Base-by-base conservation (phyloP, 2,329 filamentous ascomycete genomes). In the Fusarium luffae region DNA sequence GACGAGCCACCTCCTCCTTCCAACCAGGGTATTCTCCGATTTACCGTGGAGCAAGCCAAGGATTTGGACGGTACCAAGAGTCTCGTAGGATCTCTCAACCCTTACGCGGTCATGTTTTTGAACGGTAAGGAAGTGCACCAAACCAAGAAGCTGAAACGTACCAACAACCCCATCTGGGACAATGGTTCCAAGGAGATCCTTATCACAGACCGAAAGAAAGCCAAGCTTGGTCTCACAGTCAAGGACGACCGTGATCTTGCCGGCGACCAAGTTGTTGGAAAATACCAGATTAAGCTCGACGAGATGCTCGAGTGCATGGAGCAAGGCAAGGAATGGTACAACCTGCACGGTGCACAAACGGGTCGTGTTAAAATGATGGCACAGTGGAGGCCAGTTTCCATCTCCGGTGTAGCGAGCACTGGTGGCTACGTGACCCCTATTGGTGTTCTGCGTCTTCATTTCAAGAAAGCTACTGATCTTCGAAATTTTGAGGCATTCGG, bases 281-380 rank as follows among this genome's bases (percentile, higher is more conserved):
- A 90, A 27, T 98, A 98, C 79, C 94, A 98, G 79, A 97, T 99
- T 81, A 97, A 94, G 81, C 85, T 99, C 27, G 93, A 97, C 69
- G 95, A 98, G 74, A 92, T 99, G 88, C 83, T 98, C 27, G 93
- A 95, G 59, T 87, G 94, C 78, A 97, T 93, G 88, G 90, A 90
- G 48, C 96, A 97, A 81, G 95, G 96, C 43, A 93, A 97, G 75
- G 94, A 98, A 74, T 99, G 96, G 96, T 99, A 94, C 84, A 93
- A 94, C 67, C 86, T 99, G 28, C 86, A 92, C 46, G 93, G 93
- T 11, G 90, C 88, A 54, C 92, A 93, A 77, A 91, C 89, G 23
- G 96, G 96, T 30, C 92, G 94, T 71, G 93, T 90, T 63, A 98
- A 98, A 82, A 89, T 99, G 87, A 92, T 88, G 77, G 87, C 97